Conservation (phyloP, 495 filamentous ascomycete species). For the Trichoderma orchidacearum region DNA sequence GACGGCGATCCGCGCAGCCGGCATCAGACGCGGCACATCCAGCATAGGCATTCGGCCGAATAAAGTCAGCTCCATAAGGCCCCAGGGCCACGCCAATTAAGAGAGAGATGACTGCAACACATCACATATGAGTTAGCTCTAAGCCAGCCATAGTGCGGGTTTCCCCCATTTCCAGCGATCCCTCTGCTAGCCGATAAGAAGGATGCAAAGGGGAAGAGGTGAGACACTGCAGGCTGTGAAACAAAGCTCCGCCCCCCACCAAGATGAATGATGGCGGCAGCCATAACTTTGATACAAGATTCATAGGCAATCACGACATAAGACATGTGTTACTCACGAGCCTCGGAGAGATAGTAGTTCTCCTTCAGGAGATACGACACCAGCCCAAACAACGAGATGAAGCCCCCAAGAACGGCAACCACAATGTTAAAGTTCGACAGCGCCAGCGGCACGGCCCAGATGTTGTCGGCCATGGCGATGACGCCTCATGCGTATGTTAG, state of each 20-base stretch:
- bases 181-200: too few relatives aligned
- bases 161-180: too few relatives aligned
- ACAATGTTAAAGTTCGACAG: slow-evolving; percentile 72
- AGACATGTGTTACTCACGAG: too few relatives aligned
- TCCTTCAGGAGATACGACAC: slow-evolving; percentile 86
- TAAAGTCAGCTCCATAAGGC: slow-evolving; percentile 63
- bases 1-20: slow-evolving; percentile 28
- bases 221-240: background rate
- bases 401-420: slow-evolving; percentile 70
- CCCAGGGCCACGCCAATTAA: slow-evolving; percentile 67
- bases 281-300: too few relatives aligned
- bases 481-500: background rate
- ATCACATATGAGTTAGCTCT: slow-evolving; percentile 1
- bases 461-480: background rate
- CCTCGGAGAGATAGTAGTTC: slow-evolving; percentile 82
- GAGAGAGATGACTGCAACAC: slow-evolving; percentile 58
- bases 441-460: slow-evolving; percentile 1
- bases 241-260: background rate
- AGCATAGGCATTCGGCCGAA: slow-evolving; percentile 67
- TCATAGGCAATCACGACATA: too few relatives aligned
- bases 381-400: slow-evolving; percentile 75
- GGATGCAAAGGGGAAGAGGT: too few relatives aligned
- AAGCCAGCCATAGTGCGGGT: background rate
- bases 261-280: too few relatives aligned
- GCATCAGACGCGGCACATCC: background rate